Base-by-base conservation (phyloP, 495 filamentous ascomycete genomes). In the Cercophora sp. region DNA sequence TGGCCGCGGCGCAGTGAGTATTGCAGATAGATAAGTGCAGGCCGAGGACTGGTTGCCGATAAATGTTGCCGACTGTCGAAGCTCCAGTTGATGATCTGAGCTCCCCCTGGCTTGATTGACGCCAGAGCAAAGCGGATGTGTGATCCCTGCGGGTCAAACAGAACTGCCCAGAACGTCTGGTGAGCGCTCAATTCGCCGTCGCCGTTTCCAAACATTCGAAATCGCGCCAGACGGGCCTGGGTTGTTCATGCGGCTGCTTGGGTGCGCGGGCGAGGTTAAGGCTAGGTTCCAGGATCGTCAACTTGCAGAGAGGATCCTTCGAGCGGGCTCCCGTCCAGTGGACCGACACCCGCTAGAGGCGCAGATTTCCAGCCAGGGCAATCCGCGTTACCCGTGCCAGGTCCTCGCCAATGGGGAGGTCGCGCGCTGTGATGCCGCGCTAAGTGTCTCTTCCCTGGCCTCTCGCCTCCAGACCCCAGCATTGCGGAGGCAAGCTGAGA, bases 391-490 rank as follows among this genome's bases (percentile, higher is more conserved):
- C 13, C 27, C 19, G 32, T 29, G 25, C 19, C 13, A 25, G n/a
- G 11, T n/a, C n/a, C 19, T 32, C 25, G 25, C 25, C 27, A 13
- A n/a, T 25, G 51, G 31, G 18, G 13, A 34, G 29, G 26, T 24
- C 45, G 45, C 32, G 27, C 37, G 29, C n/a, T 50, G 8, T 40
- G 48, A 56, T 58, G 54, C 56, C 48, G 57, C 55, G 54, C 63
- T 57, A 61, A 54, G 58, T 45, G 52, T 55, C 52, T 41, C 51
- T 43, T 10, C 51, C 56, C 50, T 41, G 37, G 47, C 52, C 40
- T 34, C 60, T 66, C 68, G 64, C 66, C 61, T 68, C 60, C 62
- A 58, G 27, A 65, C 61, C 67, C 66, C 54, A 58, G 67, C 61
- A 32, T 41, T 34, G 61, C 48, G 58, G 64, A 51, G 62, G 35